Percentiles rank a stretch among this genome's conserved stretches.
phyloP scores from a whole-genome alignment of 352 stramenopile genomes.

The Pythium dissimile region DNA sequence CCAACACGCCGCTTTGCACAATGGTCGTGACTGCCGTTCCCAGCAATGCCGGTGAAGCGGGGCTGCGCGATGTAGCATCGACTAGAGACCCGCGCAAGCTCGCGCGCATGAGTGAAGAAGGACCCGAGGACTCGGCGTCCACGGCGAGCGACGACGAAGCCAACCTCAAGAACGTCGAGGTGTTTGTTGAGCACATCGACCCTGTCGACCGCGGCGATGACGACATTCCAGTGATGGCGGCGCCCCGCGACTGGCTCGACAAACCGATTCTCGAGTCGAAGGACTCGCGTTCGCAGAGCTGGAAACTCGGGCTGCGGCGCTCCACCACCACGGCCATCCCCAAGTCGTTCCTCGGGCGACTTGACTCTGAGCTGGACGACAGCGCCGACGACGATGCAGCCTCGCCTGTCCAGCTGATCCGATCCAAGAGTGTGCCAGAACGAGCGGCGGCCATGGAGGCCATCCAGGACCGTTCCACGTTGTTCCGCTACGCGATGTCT shows the following conservation, averaged over 20 bases:
- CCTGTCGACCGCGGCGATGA: not conserved
- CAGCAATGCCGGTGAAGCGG: slow-evolving; percentile 2
- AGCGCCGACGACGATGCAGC: slow-evolving; percentile 7
- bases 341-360: slow-evolving; percentile 6
- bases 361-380: slow-evolving; percentile 1
- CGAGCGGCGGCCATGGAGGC: slow-evolving; percentile 50
- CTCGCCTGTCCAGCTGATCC: slow-evolving; percentile 17
- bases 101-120: slow-evolving; percentile 4
- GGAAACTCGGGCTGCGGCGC: slow-evolving; percentile 34
- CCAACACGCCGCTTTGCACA: not conserved
- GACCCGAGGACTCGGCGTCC: slow-evolving; percentile 4
- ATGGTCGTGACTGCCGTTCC: slow-evolving; percentile 17
- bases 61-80: slow-evolving; percentile 3
- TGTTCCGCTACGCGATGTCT: slow-evolving; percentile 56
- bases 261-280: not conserved
- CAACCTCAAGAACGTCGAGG: slow-evolving; percentile 4
- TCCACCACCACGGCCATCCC: slow-evolving; percentile 53
- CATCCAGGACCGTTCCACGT: slow-evolving; percentile 50
- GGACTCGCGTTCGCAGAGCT: slow-evolving; percentile 4
- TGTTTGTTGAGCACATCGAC: not conserved
- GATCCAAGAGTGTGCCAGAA: slow-evolving; percentile 57
- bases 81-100: not conserved
- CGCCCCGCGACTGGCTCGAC: not conserved
- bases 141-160: slow-evolving; percentile 4
- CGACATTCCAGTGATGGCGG: slow-evolving; percentile 12